Percentiles rank a stretch among this genome's conserved stretches.
Conservation (phyloP, 768 basidiomycete genomes). For the Phlegmacium glaucopus region DNA sequence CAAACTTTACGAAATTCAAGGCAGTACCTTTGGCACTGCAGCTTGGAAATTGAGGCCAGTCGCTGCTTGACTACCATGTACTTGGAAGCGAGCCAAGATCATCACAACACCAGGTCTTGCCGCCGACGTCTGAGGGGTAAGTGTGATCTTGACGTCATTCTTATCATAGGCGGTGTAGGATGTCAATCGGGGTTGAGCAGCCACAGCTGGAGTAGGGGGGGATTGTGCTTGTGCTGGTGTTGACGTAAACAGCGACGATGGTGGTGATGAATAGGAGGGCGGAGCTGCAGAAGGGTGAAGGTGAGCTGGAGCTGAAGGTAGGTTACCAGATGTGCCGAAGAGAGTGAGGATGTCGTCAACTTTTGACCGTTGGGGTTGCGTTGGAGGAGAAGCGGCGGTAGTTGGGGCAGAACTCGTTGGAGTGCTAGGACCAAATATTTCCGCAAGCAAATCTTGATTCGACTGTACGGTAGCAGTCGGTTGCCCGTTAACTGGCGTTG, state of each 20-base stretch:
- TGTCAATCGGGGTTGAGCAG: constrained; percentile 51
- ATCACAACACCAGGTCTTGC: constrained; percentile 86
- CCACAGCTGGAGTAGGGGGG: constrained; percentile 29
- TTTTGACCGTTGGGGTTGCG: constrained; percentile 50
- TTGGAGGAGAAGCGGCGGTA: constrained; percentile 37
- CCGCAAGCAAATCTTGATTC: constrained; percentile 86
- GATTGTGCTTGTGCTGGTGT: constrained; percentile 35
- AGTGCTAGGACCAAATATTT: constrained; percentile 75
- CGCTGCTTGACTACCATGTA: constrained; percentile 48
- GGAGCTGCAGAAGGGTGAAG: constrained; percentile 15
- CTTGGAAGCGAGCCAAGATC: constrained; percentile 85
- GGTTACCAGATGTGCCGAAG: constrained; percentile 55
- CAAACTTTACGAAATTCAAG: constrained; percentile 1
- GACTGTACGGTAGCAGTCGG: constrained; percentile 44
- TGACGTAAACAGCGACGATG: constrained; percentile 21
- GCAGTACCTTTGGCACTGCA: constrained; percentile 85
- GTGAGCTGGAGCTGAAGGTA: constrained; percentile 30
- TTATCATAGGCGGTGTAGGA: constrained; percentile 90
- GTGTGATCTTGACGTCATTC: constrained; percentile 82
- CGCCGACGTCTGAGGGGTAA: constrained; percentile 83
- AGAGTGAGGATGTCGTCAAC: constrained; percentile 91
- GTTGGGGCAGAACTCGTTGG: constrained; percentile 30
- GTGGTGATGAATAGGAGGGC: constrained; percentile 18
- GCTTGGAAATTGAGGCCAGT: constrained; percentile 89
- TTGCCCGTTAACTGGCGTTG: constrained; percentile 38